These are phyloP conservation scores for Platismatia glauca DNA, from an alignment of 495 filamentous ascomycete genomes.

Conservation along the genomic window DNA sequence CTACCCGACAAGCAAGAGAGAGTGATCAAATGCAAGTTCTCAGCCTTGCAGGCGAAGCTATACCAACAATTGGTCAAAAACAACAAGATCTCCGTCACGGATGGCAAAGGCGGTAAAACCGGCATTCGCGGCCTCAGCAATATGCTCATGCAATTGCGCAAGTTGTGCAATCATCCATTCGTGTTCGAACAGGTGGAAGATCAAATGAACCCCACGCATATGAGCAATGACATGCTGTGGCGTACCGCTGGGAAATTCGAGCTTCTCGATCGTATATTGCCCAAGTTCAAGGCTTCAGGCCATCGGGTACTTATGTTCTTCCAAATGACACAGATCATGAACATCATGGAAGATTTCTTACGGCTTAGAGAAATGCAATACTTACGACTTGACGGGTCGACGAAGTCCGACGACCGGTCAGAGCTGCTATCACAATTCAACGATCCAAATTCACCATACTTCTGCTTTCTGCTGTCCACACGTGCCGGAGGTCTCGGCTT, in stretches of 20 bases:
- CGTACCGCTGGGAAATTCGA: slow-evolving; percentile 96
- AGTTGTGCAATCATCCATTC: slow-evolving; percentile 98
- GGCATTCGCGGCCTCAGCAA: slow-evolving; percentile 94
- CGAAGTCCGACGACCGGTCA: slow-evolving; percentile 94
- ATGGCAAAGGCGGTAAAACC: slow-evolving; percentile 92
- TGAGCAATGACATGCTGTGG: slow-evolving; percentile 89
- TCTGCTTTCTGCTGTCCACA: slow-evolving; percentile 97
- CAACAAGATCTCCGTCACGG: slow-evolving; percentile 87
- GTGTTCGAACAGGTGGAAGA: slow-evolving; percentile 97
- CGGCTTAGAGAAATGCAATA: slow-evolving; percentile 73
- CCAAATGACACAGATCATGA: slow-evolving; percentile 99
- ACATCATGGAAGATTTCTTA: slow-evolving; percentile 99
- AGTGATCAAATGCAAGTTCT: slow-evolving; percentile 98
- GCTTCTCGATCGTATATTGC: slow-evolving; percentile 80
- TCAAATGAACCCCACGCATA: slow-evolving; percentile 84
- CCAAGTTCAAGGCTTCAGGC: slow-evolving; percentile 80
- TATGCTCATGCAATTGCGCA: slow-evolving; percentile 99
- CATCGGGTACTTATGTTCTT: slow-evolving; percentile 99
- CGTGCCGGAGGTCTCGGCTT: slow-evolving; percentile 96
- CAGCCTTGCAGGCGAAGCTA: slow-evolving; percentile 80
- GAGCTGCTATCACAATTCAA: slow-evolving; percentile 85
- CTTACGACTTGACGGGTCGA: slow-evolving; percentile 88
- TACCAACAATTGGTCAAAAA: slow-evolving; percentile 95
- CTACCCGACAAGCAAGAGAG: slow-evolving; percentile 97
- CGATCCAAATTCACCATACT: slow-evolving; percentile 78